These are phyloP conservation scores for Echria macrotheca DNA, from an alignment of 495 filamentous ascomycete genomes.

Conservation along the genomic window DNA sequence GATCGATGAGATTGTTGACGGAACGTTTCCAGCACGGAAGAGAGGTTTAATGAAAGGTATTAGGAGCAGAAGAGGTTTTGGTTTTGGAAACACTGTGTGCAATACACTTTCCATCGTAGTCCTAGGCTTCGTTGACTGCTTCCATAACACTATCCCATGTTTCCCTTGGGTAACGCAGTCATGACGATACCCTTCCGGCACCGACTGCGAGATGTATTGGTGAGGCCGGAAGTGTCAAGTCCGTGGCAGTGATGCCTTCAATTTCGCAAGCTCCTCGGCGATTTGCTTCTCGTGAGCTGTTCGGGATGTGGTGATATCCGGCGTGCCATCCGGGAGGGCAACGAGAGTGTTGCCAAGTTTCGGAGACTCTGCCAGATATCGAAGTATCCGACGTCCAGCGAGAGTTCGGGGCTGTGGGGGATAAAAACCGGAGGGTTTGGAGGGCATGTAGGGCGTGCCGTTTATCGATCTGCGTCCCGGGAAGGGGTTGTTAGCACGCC, in stretches of 20 bases:
- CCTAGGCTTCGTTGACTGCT: neutral
- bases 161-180: neutral
- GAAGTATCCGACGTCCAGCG: neutral
- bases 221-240: neutral
- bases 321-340: neutral
- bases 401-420: neutral
- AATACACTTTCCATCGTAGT: neutral
- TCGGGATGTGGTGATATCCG: neutral
- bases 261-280: neutral
- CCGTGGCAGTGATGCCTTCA: neutral
- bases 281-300: neutral
- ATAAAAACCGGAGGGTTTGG: neutral
- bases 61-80: neutral
- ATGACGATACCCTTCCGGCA: neutral
- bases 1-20: neutral
- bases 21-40: neutral
- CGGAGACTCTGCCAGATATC: neutral
- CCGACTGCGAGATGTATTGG: neutral
- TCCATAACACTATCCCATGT: neutral
- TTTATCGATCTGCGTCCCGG: neutral
- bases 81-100: neutral
- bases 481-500: neutral
- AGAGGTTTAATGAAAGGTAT: neutral
- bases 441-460: neutral
- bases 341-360: neutral